A percentile compares a stretch with the other conserved stretches of the same genome.
Conservation (phyloP, 306 rosid species). For the Trifolium repens region DNA sequence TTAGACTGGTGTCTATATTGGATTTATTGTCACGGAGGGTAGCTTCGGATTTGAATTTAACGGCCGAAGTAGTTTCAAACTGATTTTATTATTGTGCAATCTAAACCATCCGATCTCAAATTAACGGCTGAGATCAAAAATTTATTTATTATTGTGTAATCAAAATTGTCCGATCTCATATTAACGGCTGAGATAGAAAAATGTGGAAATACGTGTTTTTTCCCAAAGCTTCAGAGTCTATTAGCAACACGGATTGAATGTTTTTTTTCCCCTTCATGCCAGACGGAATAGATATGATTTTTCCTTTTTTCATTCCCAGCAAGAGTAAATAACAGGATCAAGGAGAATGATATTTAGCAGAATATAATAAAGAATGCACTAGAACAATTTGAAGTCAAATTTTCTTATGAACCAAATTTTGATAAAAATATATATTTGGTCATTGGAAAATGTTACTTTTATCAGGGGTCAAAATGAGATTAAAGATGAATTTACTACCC, state of each 20-base stretch:
- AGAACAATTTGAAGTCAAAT: background rate
- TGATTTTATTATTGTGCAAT: background rate
- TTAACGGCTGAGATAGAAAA: background rate
- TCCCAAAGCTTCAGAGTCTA: background rate
- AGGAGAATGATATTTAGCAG: conserved; percentile 11
- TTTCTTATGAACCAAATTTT: background rate
- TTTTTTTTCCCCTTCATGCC: background rate
- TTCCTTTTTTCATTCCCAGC: background rate
- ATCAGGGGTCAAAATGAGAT: conserved; percentile 2
- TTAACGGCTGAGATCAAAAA: background rate
- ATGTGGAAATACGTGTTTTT: background rate
- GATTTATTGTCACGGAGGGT: conserved; percentile 17
- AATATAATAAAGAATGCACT: conserved; percentile 11
- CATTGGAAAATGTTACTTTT: background rate
- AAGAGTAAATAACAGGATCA: conserved; percentile 9
- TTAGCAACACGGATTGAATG: background rate
- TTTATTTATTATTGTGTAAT: background rate
- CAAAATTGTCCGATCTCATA: background rate
- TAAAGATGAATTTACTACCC: conserved; percentile 8
- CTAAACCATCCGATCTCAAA: background rate
- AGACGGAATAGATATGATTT: background rate
- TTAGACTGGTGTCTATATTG: background rate
- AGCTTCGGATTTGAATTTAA: background rate
- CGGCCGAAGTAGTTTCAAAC: background rate
- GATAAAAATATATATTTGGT: background rate